These are phyloP conservation scores for Adiantum capillusveneris DNA, from an alignment of 75 land plant species.

Conservation along the genomic window DNA sequence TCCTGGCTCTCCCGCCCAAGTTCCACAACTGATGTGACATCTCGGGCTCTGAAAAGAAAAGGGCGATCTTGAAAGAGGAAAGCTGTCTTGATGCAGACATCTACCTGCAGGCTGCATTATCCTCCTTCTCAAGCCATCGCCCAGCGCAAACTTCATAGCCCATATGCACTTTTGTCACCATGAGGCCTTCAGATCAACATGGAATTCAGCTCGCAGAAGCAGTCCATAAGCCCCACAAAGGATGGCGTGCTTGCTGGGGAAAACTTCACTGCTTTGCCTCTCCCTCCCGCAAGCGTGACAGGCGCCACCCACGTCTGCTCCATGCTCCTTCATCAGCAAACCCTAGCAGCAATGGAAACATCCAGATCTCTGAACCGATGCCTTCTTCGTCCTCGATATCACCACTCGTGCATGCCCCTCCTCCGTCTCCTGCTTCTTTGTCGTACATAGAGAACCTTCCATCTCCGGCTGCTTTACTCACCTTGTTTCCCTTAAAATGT, in stretches of 20 bases:
- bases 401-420: slow-evolving; percentile 22
- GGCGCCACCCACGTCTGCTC: background rate
- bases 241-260: slow-evolving; percentile 12
- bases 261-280: slow-evolving; percentile 6
- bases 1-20: no score
- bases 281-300: slow-evolving; percentile 4
- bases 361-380: background rate
- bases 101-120: no score
- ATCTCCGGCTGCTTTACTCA: slow-evolving; percentile 11
- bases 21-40: no score
- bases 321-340: background rate
- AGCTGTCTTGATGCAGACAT: no score
- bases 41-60: no score
- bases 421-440: slow-evolving; percentile 37
- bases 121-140: no score
- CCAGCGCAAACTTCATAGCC: no score
- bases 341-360: background rate
- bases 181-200: no score
- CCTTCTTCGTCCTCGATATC: slow-evolving; percentile 1
- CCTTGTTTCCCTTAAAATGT: slow-evolving; percentile 7
- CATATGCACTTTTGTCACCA: no score
- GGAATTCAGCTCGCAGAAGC: no score
- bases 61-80: no score
- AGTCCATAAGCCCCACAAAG: background rate
- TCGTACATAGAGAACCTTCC: slow-evolving; percentile 25